Evolutionary conservation across 352 stramenopile genomes (phyloP).

Genomic region (Pythium rhizo-oryzae): DNA sequence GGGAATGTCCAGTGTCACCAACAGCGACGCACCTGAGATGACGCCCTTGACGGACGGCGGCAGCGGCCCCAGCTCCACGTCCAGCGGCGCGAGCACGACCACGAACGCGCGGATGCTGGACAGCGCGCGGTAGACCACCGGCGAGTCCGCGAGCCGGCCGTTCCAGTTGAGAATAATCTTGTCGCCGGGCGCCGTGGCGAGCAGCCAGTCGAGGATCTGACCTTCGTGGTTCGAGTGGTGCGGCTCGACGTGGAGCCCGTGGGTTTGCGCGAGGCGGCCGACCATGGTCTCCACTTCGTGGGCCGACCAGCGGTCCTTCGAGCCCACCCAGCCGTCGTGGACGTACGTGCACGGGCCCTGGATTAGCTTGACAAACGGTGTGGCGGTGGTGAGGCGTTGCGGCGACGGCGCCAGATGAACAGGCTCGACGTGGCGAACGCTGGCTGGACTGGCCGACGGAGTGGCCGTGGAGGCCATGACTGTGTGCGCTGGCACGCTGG

Average conservation of each 20-base stretch:
- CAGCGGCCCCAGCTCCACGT: constrained; percentile 37
- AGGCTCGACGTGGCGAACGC: no score
- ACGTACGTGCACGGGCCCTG: constrained; percentile 25
- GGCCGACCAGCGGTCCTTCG: not conserved
- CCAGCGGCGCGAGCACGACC: constrained; percentile 37
- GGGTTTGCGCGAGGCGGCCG: not conserved
- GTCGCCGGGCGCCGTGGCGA: constrained; percentile 15
- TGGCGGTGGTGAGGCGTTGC: not conserved
- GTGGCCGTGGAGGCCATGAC: no score
- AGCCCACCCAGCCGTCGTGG: constrained; percentile 14
- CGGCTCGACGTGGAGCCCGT: constrained; percentile 12
- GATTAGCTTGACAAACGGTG: constrained; percentile 3
- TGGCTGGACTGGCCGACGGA: no score
- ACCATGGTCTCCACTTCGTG: constrained; percentile 3
- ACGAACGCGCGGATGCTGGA: constrained; percentile 34
- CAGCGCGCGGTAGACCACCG: constrained; percentile 36
- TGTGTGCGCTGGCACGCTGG: not conserved
- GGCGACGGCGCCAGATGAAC: not conserved
- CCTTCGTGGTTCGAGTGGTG: constrained; percentile 39
- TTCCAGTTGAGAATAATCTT: constrained; percentile 52
- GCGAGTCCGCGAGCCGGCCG: constrained; percentile 36
- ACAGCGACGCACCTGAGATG: constrained; percentile 32
- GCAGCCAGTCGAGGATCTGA: constrained; percentile 38
- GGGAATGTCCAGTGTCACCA: no score
- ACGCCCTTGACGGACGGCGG: constrained; percentile 40